A percentile compares a stretch with the other conserved stretches of the same genome.
These are phyloP conservation scores for Moniliophthora roreri DNA, from an alignment of 1,284 basidiomycete species.

Conservation along the genomic window DNA sequence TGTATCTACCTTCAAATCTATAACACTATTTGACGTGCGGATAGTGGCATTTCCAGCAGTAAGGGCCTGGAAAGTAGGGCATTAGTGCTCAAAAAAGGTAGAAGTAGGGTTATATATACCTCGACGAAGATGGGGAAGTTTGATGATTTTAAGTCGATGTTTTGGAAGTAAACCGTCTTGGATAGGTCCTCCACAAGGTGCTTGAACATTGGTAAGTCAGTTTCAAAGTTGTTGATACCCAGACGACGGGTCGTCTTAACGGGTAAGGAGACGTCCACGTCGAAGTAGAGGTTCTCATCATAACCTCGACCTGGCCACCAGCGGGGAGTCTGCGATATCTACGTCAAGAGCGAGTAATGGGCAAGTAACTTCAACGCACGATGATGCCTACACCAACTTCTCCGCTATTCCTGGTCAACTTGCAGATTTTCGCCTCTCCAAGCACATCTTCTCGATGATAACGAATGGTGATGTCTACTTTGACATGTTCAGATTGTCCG, in stretches of 20 bases:
- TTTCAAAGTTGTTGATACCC: conserved; percentile 37
- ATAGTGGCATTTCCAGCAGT: conserved; percentile 2
- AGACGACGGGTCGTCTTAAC: conserved; percentile 19
- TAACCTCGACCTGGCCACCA: background rate
- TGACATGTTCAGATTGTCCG: background rate
- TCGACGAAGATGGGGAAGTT: conserved; percentile 30
- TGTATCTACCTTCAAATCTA: conserved; percentile 5
- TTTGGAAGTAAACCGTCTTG: conserved; percentile 27
- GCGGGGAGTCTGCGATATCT: background rate
- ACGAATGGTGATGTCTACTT: background rate
- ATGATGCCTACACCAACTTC: background rate
- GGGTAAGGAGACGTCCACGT: conserved; percentile 36
- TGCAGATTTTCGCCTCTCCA: background rate
- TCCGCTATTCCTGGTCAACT: background rate
- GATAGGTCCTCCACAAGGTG: conserved; percentile 28
- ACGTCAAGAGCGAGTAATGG: too few relatives aligned
- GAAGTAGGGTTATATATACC: conserved; percentile 21
- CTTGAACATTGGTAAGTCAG: conserved; percentile 33
- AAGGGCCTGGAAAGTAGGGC: conserved; percentile 1
- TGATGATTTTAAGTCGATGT: conserved; percentile 27
- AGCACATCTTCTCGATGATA: background rate
- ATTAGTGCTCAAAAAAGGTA: background rate
- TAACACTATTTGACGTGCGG: conserved; percentile 9
- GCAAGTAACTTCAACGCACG: background rate
- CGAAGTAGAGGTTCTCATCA: conserved; percentile 23